phyloP scores from a whole-genome alignment of 345 rosid genomes.

The Rhodamnia rubescens region DNA sequence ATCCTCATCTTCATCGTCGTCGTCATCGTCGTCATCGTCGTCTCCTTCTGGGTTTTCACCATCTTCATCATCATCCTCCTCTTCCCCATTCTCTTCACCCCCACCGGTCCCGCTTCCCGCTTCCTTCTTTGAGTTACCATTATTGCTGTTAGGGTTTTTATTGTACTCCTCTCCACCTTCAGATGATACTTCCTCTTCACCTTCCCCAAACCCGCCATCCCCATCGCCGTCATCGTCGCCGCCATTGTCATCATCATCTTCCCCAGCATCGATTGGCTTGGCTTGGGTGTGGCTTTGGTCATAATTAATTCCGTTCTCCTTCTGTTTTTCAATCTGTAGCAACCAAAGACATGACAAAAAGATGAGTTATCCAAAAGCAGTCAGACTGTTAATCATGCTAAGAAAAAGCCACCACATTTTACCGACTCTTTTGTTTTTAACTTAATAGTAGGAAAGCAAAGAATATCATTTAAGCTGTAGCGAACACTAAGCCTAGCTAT shows the following conservation, averaged over 20 bases:
- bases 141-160: constrained; percentile 24
- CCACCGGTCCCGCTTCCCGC: constrained; percentile 24
- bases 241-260: constrained; percentile 20
- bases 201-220: constrained; percentile 36
- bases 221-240: constrained; percentile 21
- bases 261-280: constrained; percentile 52
- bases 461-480: background rate
- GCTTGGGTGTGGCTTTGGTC: constrained; percentile 2
- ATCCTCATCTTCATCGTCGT: constrained; percentile 12
- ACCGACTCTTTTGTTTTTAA: background rate
- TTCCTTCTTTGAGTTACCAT: constrained; percentile 36
- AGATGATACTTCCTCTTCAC: constrained; percentile 47
- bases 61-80: constrained; percentile 28
- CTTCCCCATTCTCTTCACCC: constrained; percentile 32
- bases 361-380: background rate
- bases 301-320: constrained; percentile 16
- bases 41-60: constrained; percentile 12
- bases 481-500: background rate
- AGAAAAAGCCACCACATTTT: background rate
- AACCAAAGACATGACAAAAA: background rate
- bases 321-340: constrained; percentile 6
- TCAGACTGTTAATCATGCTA: background rate
- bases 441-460: background rate
- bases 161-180: constrained; percentile 36
- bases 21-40: constrained; percentile 17